Percentiles rank a stretch among this genome's conserved stretches.
phyloP scores from a whole-genome alignment of 208 protist genomes.

The Leishmania turanica region DNA sequence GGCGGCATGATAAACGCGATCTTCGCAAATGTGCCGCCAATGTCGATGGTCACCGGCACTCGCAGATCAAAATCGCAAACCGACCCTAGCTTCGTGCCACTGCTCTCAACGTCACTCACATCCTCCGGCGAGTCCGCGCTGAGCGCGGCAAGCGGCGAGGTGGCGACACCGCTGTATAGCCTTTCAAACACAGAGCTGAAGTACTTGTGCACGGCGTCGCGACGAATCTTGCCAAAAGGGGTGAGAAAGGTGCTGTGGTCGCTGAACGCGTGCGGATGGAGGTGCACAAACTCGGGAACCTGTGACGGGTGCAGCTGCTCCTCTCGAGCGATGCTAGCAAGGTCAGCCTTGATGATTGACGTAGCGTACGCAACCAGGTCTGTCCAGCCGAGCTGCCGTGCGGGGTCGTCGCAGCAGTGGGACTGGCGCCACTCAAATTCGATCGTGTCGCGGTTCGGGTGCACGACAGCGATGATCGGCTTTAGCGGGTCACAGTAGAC shows the following conservation, averaged over 20 bases:
- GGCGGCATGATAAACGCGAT: constrained; percentile 86
- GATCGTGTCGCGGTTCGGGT: constrained; percentile 83
- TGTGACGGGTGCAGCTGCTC: constrained; percentile 68
- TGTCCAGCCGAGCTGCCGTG: constrained; percentile 54
- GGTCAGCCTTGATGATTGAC: constrained; percentile 63
- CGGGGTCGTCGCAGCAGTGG: constrained; percentile 11
- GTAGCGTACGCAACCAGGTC: constrained; percentile 66
- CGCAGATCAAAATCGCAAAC: constrained; percentile 26
- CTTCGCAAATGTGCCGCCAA: constrained; percentile 92
- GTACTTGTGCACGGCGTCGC: constrained; percentile 63
- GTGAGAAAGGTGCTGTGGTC: constrained; percentile 82
- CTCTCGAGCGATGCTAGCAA: constrained; percentile 52
- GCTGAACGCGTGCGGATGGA: constrained; percentile 89
- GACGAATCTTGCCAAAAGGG: constrained; percentile 67
- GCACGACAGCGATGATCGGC: constrained; percentile 82
- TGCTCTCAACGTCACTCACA: constrained; percentile 45
- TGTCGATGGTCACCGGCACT: constrained; percentile 85
- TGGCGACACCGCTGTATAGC: constrained; percentile 49
- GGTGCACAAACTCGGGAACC: constrained; percentile 67
- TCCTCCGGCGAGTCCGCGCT: constrained; percentile 13
- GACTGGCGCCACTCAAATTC: constrained; percentile 83
- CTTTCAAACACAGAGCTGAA: constrained; percentile 68
- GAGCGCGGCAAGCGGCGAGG: constrained; percentile 16
- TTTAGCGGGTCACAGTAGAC: constrained; percentile 71
- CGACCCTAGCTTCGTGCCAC: constrained; percentile 11